Evolutionary conservation across 1,284 basidiomycete species (phyloP).

Genomic region (Xerocomus nothofagi): DNA sequence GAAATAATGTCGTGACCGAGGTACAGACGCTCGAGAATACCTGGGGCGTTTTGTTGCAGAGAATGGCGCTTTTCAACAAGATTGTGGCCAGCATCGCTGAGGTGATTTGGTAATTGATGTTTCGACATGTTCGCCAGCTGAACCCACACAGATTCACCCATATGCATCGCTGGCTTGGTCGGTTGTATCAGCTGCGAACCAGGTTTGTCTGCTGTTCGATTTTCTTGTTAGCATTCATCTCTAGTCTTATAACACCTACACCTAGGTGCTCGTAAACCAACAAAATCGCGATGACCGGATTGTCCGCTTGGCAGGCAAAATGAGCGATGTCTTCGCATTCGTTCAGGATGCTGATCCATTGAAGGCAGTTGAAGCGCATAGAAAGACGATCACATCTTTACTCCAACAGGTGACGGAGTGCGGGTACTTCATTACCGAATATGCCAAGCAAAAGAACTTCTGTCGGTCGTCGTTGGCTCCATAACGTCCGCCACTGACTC

Average conservation of each 20-base stretch:
- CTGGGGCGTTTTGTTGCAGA: neutral
- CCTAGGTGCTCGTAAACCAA: constrained; percentile 1
- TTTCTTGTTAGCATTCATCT: neutral
- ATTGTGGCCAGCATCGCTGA: neutral
- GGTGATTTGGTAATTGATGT: neutral
- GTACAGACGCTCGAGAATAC: constrained; percentile 1
- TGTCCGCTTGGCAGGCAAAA: neutral
- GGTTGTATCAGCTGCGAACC: constrained; percentile 1
- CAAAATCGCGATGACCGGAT: neutral
- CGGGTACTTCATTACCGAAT: constrained; percentile 2
- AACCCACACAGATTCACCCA: constrained; percentile 2
- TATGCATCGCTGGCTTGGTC: constrained; percentile 8
- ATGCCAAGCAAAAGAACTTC: neutral
- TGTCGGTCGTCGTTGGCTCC: neutral
- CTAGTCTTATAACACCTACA: neutral
- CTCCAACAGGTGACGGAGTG: constrained; percentile 5
- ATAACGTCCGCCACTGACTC: neutral
- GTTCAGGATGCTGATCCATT: neutral
- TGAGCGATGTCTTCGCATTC: constrained; percentile 2
- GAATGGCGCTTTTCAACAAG: neutral
- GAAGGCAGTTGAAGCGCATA: neutral
- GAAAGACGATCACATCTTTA: neutral
- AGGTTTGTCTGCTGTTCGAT: neutral
- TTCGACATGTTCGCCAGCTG: neutral
- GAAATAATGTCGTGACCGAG: neutral